Base-by-base conservation (phyloP, 768 basidiomycete genomes). In the Royoungia palumana region DNA sequence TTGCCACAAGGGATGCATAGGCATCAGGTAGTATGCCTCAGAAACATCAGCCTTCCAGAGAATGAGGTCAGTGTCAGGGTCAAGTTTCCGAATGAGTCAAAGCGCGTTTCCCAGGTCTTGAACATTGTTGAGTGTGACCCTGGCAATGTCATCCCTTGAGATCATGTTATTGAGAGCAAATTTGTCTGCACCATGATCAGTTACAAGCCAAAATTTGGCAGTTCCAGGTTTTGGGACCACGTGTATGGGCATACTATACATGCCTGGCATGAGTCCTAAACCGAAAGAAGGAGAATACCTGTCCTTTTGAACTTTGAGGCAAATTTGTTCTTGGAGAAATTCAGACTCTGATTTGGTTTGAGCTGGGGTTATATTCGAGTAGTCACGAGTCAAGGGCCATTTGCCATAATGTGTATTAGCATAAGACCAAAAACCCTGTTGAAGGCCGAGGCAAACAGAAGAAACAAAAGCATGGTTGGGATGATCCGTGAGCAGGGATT, bases 141-240 rank as follows among this genome's bases (percentile, higher is more conserved):
- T 53, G 0, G 51, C 55, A 5, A 62, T 64, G 24, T 60, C 59
- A 1, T 61, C 49, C 0, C 35, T 32, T 0, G 57, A 44, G 8
- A 27, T 27, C 59, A 67, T 64, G 0, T 66, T 62, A 51, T 79
- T 77, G 2, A 71, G 62, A 0, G 70, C 57, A 53, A 50, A 68
- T 0, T 47, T 28, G 0, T 72, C 73, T 0, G 64, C 59, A 37
- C 62, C 68, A 10, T 77, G 76, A 47, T 79, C 60, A 10, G 59
- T 65, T 9, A 79, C 58, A 0, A 79, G 61, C 0, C 68, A 51
- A 3, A 72, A 51, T 22, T 75, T 72, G 0, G 51, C 39, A 0
- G 62, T 55, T 30, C 74, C 74, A 0, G 73, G 75, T 44, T 78
- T 78, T 0, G 72, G 73, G 0, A 78, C 68, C 1, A 65, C 67